phyloP scores from a whole-genome alignment of 2,329 filamentous ascomycete genomes.

The Ophiocordyceps australis region DNA sequence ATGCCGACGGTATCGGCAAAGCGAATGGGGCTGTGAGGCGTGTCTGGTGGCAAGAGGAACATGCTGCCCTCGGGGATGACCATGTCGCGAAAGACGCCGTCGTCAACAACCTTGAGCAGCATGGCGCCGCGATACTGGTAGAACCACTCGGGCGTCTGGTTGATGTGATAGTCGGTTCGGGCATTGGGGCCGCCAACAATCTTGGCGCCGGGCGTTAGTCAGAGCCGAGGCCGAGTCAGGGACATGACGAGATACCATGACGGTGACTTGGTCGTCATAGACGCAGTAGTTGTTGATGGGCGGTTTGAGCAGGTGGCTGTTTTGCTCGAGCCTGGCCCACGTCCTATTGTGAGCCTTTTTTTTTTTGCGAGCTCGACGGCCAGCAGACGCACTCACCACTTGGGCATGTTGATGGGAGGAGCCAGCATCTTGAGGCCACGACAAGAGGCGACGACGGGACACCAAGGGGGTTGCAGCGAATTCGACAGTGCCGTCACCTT shows the following conservation, averaged over 20 bases:
- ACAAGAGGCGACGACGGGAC: not conserved
- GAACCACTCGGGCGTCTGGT: constrained; percentile 92
- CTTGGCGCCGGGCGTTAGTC: constrained; percentile 14
- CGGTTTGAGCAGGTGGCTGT: constrained; percentile 80
- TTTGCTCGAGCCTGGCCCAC: constrained; percentile 60
- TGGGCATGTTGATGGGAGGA: constrained; percentile 35
- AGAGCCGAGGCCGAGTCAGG: not conserved
- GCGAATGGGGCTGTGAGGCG: constrained; percentile 88
- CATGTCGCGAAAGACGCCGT: constrained; percentile 57
- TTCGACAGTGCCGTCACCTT: too few relatives aligned
- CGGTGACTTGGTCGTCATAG: constrained; percentile 66
- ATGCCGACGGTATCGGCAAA: constrained; percentile 90
- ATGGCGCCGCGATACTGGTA: constrained; percentile 90
- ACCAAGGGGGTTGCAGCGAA: not conserved
- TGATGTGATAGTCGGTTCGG: constrained; percentile 96
- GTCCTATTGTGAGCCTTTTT: too few relatives aligned
- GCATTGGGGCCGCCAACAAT: constrained; percentile 94
- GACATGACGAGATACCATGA: constrained; percentile 40
- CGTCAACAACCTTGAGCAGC: constrained; percentile 81
- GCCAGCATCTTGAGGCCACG: constrained; percentile 20
- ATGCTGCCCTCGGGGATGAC: constrained; percentile 85
- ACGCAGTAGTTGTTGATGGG: constrained; percentile 97
- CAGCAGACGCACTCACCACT: constrained; percentile 26
- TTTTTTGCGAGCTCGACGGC: too few relatives aligned
- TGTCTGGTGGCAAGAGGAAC: constrained; percentile 84